Evolutionary conservation across 129 eudicot species (phyloP).

Genomic region (Artemisia annua): DNA sequence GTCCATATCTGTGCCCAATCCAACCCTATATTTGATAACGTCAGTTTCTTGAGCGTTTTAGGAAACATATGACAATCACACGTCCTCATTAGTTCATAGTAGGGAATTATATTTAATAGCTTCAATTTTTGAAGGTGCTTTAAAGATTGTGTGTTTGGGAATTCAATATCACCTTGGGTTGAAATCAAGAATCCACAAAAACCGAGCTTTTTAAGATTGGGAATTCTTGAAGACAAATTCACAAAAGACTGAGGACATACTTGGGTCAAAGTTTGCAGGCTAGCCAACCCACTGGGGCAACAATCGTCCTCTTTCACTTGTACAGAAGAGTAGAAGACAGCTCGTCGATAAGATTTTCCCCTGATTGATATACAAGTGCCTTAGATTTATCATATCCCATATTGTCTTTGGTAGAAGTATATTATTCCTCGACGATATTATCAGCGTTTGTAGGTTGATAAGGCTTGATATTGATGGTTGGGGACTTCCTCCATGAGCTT

Average conservation of each 20-base stretch:
- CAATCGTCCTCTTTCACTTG: not conserved
- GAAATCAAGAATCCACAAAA: slow-evolving; percentile 13
- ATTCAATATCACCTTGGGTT: not conserved
- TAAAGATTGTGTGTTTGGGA: slow-evolving; percentile 7
- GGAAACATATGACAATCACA: slow-evolving; percentile 18
- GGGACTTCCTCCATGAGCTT: slow-evolving; percentile 1
- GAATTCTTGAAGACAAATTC: slow-evolving; percentile 2
- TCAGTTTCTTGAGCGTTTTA: slow-evolving; percentile 29
- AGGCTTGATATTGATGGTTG: slow-evolving; percentile 27
- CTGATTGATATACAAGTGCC: slow-evolving; percentile 27
- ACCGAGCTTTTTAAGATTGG: slow-evolving; percentile 15
- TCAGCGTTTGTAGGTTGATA: slow-evolving; percentile 27
- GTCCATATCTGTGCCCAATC: slow-evolving; percentile 45
- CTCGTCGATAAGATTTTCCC: slow-evolving; percentile 4
- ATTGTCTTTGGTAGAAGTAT: not conserved
- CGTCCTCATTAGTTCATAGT: not conserved
- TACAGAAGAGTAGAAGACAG: not conserved
- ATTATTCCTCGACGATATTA: not conserved
- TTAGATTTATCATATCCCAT: slow-evolving; percentile 29
- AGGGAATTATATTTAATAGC: not conserved
- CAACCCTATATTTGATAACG: slow-evolving; percentile 34
- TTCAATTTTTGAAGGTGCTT: slow-evolving; percentile 1
- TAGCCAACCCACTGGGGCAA: not conserved
- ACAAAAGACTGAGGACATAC: slow-evolving; percentile 9
- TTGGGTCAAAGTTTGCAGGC: slow-evolving; percentile 14